Evolutionary conservation across 1,284 basidiomycete genomes (phyloP), one percentile per base, ranked within the genome.

Genomic region (Ustilago nuda): DNA sequence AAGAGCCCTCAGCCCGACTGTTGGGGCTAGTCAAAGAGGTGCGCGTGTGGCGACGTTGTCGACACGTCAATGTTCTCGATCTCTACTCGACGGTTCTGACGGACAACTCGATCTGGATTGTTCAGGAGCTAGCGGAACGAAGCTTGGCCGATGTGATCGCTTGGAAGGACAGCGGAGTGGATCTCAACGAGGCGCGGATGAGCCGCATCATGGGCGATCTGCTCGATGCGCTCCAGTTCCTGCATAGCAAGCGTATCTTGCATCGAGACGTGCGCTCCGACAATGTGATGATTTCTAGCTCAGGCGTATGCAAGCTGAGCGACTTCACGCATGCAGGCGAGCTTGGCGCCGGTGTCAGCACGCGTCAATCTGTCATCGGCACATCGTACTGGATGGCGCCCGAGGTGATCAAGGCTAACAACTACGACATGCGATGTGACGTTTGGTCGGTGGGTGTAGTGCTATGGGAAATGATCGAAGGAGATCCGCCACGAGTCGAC

Each of bases 341-440:
- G 60, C 69, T 80, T 17, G 57, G 66, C 17, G 55, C 53, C 6
- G 66, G 61, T 0, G 61, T 60, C 17, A 57, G 9, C 15, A 56
- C 56, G 55, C 63, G 75, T n/a, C 62, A 63, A n/a, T 76, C 71
- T 35, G 77, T 82, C 23, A 66, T 82, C 6, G 81, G 81, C 2
- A 82, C 80, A 51, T 73, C 81, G 51, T 82, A 82, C 68, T 82
- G 80, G 80, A 82, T 82, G 81, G 77, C 80, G 36, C 81, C 81
- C n/a, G 81, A 82, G 48, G 78, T 82, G 70, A 76, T 82, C 56
- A 76, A 69, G 48, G 78, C 76, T 5, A 57, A 77, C 57, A 57
- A 59, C 17, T 82, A 82, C 68, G 80, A 74, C 35, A 51, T 61
- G 43, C 67, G 71, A 9, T 78, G 74, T 54, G 81, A 82, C 50